Conservation (phyloP, 2,329 filamentous ascomycete species). For the Hypocrella siamensis region DNA sequence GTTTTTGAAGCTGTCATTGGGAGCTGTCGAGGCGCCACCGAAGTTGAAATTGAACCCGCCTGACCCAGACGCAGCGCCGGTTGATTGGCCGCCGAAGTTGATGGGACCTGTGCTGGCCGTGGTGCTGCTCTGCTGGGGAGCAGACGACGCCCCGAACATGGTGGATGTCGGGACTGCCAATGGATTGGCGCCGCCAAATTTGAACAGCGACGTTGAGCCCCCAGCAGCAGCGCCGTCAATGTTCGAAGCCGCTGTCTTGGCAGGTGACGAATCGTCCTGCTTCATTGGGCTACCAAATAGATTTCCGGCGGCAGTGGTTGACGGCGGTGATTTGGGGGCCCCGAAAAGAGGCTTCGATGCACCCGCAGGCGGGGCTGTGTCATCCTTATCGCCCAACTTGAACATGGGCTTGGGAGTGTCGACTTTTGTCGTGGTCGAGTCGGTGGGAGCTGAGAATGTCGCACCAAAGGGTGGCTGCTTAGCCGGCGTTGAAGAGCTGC, state of each 20-base stretch:
- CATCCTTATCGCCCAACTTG: slow-evolving; percentile 14
- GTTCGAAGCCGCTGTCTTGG: slow-evolving; percentile 19
- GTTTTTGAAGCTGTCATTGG: slow-evolving; percentile 20
- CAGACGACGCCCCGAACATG: slow-evolving; percentile 17
- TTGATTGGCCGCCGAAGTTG: slow-evolving; percentile 20
- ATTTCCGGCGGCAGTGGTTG: slow-evolving; percentile 10
- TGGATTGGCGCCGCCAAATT: slow-evolving; percentile 15
- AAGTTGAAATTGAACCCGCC: slow-evolving; percentile 17
- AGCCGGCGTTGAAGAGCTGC: slow-evolving; percentile 5
- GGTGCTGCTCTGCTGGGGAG: slow-evolving; percentile 7
- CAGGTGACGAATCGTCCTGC: slow-evolving; percentile 22
- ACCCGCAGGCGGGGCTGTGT: slow-evolving; percentile 11
- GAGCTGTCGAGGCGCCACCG: slow-evolving; percentile 8
- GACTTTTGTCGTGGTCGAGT: slow-evolving; percentile 3
- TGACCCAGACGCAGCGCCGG: slow-evolving; percentile 9
- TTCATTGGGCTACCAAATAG: slow-evolving; percentile 29
- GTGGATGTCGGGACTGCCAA: slow-evolving; percentile 17
- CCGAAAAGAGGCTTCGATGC: slow-evolving; percentile 22
- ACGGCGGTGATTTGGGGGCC: slow-evolving; percentile 17
- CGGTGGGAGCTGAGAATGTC: slow-evolving; percentile 9
- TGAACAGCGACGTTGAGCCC: slow-evolving; percentile 17
- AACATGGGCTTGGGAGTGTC: slow-evolving; percentile 14
- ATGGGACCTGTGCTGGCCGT: slow-evolving; percentile 13
- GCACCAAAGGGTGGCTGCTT: slow-evolving; percentile 6
- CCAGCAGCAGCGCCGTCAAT: slow-evolving; percentile 9